These are phyloP conservation scores for Pyronema domesticum DNA, from an alignment of 495 filamentous ascomycete species.

Conservation along the genomic window DNA sequence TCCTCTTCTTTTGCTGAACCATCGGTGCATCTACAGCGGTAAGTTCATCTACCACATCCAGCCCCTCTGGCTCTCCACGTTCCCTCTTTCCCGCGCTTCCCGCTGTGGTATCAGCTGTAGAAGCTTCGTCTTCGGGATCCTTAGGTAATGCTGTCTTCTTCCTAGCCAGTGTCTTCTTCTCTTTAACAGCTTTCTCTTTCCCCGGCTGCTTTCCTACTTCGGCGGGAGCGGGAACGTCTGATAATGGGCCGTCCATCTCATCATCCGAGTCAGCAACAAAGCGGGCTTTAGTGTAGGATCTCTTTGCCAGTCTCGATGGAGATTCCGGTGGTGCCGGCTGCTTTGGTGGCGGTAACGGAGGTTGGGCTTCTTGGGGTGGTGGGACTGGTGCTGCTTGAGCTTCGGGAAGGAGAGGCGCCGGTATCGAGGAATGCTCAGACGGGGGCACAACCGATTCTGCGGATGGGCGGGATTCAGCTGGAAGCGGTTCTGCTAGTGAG, in stretches of 20 bases:
- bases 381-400: no score
- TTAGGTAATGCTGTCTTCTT: background rate
- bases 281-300: background rate
- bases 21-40: background rate
- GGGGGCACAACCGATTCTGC: no score
- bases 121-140: background rate
- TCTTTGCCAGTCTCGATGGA: background rate
- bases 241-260: background rate
- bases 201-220: background rate
- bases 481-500: no score
- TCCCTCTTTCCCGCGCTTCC: background rate
- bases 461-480: no score
- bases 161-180: background rate
- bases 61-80: background rate
- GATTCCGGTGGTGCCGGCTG: background rate
- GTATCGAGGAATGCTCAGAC: no score
- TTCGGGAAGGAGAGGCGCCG: no score
- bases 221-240: background rate
- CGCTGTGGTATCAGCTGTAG: background rate
- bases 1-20: no score
- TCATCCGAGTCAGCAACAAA: background rate
- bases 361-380: no score
- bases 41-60: background rate
- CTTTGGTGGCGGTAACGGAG: background rate
- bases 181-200: background rate